Conservation (phyloP, 495 filamentous ascomycete genomes). For the Penicillium fimorum region DNA sequence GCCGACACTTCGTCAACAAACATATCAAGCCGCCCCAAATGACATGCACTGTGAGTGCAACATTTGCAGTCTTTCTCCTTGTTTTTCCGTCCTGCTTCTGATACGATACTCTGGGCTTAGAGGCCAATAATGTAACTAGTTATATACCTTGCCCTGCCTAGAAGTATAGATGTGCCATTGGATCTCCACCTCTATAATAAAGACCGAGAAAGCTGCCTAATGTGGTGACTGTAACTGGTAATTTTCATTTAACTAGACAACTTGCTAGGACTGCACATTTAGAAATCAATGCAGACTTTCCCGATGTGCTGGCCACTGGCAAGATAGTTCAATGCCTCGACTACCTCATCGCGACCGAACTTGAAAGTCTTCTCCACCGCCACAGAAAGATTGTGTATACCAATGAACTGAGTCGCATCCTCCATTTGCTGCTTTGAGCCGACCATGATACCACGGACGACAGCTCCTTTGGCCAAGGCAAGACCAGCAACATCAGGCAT, state of each 20-base stretch:
- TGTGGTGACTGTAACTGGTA: no score
- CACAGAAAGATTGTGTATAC: neutral
- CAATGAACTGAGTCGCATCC: conserved; percentile 41
- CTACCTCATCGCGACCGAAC: conserved; percentile 48
- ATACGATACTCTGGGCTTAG: no score
- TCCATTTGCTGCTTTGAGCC: conserved; percentile 52
- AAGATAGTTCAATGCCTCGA: conserved; percentile 45
- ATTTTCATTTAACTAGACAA: no score
- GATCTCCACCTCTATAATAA: no score
- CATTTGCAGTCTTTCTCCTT: conserved; percentile 11
- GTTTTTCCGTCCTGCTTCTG: no score
- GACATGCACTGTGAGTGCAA: conserved; percentile 24
- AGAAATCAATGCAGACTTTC: conserved; percentile 54
- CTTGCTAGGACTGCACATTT: no score
- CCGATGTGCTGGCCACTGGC: conserved; percentile 65
- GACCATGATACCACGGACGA: conserved; percentile 53
- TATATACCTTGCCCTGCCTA: no score
- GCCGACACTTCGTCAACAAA: conserved; percentile 26
- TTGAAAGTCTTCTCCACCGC: conserved; percentile 54
- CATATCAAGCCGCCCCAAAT: conserved; percentile 25
- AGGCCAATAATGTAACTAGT: no score
- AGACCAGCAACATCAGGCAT: conserved; percentile 46
- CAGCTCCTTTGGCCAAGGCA: conserved; percentile 44
- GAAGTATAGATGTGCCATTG: no score
- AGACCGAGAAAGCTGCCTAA: no score